Evolutionary conservation across 202 grass and related monocot genomes (phyloP).

Genomic region (Carex arenaria): DNA sequence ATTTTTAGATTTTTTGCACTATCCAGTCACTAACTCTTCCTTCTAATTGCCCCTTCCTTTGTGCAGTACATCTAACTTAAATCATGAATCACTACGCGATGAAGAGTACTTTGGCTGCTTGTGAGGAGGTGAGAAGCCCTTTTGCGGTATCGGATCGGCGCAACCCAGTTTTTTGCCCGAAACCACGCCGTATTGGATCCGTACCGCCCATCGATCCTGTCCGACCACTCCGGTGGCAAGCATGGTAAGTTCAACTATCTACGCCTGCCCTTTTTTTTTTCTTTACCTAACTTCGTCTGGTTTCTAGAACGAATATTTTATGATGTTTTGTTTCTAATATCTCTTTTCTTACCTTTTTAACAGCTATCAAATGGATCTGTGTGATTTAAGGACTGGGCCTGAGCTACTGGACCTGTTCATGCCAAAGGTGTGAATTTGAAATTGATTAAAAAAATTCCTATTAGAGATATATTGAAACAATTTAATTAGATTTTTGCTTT

Average conservation of each 20-base stretch:
- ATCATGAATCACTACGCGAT: conserved; percentile 79
- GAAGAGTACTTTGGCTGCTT: conserved; percentile 50
- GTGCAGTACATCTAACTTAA: conserved; percentile 52
- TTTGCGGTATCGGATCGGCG: conserved; percentile 33
- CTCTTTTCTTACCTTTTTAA: conserved; percentile 1
- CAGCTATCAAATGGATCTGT: conserved; percentile 33
- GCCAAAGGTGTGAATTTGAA: conserved; percentile 38
- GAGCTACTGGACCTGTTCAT: conserved; percentile 74
- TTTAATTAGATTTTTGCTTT: background rate
- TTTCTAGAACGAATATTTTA: background rate
- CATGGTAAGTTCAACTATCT: conserved; percentile 22
- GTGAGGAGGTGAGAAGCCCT: conserved; percentile 35
- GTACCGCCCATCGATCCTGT: conserved; percentile 26
- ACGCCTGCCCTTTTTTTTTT: background rate
- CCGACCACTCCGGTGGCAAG: conserved; percentile 49
- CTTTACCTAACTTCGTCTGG: background rate
- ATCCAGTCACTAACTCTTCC: conserved; percentile 27
- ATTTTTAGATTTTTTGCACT: background rate
- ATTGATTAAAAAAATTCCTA: background rate
- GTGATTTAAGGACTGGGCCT: conserved; percentile 34
- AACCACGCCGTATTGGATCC: conserved; percentile 52
- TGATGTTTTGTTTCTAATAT: background rate
- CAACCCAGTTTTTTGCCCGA: conserved; percentile 83
- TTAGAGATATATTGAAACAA: background rate
- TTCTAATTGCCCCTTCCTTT: conserved; percentile 12